Evolutionary conservation across 2,329 filamentous ascomycete species (phyloP), one percentile per base, ranked within the genome.

Genomic region (Cytospora mali): DNA sequence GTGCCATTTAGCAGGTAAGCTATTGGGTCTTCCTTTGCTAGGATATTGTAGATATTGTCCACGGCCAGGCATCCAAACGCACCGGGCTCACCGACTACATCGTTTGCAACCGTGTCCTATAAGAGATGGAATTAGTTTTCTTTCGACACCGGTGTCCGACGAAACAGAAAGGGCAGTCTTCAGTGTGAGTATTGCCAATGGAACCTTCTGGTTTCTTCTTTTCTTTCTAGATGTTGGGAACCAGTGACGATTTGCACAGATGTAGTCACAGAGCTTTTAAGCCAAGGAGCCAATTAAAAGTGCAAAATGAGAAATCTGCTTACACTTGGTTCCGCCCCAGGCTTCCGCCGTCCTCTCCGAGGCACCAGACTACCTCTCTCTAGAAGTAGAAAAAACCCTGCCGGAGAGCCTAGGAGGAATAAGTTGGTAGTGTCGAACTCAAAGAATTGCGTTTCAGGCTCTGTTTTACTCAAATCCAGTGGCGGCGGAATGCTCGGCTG

Each of bases 11-110:
- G 85, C 18, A 94, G 84, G 74, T 97, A 98, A 1, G 93, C 92
- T 62, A 99, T 96, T 2, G 95, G 84, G 69, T 87, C 85, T 68
- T 87, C 84, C 65, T 81, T 82, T 46, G 85, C 79, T 72, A 98
- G 85, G 66, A 99, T 85, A 71, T 99, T 99, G 80, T 98, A 99
- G 62, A 99, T 84, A 73, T 98, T 99, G 77, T 98, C 92, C 1
- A 98, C 90, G 0, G 94, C 92, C 29, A 98, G 80, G 74, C 95
- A 98, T 21, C 95, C 95, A 73, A 96, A 97, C 6, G 81, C 85
- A 31, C 91, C 93, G 21, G 83, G 83, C 48, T 92, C 85, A n/a
- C 90, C 91, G n/a, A 89, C 89, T 33, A 98, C 84, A 7, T 80
- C 78, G 39, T 75, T 74, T 6, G 82, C 81, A 16, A 81, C 76